Base-by-base conservation (phyloP, 768 basidiomycete species). In the Auriscalpium microsporum region DNA sequence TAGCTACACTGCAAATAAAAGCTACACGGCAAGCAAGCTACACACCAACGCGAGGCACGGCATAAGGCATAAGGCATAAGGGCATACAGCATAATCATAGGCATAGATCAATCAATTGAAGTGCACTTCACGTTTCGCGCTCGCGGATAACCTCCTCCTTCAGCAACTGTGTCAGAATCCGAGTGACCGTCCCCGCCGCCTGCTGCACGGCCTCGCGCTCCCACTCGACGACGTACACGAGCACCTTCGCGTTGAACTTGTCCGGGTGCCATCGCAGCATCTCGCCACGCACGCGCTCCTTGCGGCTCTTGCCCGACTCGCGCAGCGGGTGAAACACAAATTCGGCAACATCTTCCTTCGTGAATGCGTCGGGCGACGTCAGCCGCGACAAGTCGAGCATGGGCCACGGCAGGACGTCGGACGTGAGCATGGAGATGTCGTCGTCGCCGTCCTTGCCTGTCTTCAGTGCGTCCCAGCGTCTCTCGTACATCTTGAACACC, bases 251-350 rank as follows among this genome's bases (percentile, higher is more conserved):
- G 55, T 75, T 64, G 59, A 81, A 76, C 59, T 78, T 81, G 58
- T 84, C 81, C 5, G 80, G 78, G 57, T 83, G 80, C 72, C 76
- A 83, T 19, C 73, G 71, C 46, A 79, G 62, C 34, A 81, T 64
- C 58, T 83, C 80, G n/a, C 56, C 58, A 56, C 69, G 74, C 56
- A 78, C 55, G 17, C 65, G 60, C 40, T 75, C 76, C 54, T 65
- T 68, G 4, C 50, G 60, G 1, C 66, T 64, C 60, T 72, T 75
- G 4, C 63, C 66, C 37, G 68, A 59, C 21, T 63, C 51, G 37
- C 71, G 69, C 37, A 58, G 63, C 23, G 69, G 67, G 58, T 74
- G 69, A 50, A 73, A 68, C 23, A 79, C 47, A 63, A 82, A 82
- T 38, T 64, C 58, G 1, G 58, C 55, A 3, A 81, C 64, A 16